Base-by-base conservation (phyloP, 139 green algal species). In the Limnomonas spitsbergensis region DNA sequence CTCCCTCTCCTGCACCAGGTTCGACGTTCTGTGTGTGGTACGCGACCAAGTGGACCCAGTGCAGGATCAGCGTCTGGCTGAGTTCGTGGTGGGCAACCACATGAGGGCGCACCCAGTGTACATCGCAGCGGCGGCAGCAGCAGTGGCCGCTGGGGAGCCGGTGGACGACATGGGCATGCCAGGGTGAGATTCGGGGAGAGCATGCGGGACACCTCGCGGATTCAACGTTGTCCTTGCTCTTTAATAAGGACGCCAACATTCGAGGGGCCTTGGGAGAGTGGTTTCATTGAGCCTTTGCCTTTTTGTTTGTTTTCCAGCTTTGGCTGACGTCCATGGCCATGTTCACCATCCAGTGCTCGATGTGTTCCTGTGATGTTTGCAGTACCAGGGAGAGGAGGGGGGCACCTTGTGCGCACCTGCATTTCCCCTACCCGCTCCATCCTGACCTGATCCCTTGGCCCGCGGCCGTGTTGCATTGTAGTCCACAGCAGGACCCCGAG, bases 11-110 rank as follows among this genome's bases (percentile, higher is more conserved):
- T 53, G 4, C 53, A 9, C 1, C 91, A 95, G 92, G 38, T 98
- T 97, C 76, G 96, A 99, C 87, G 85, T 96, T 35, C 88, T 99
- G 53, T 98, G 94, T 75, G 96, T 99, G 38, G 91, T 99, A 31
- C 91, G 92, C 69, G 96, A 99, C 82, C 86, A 92, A 7, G 94
- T 98, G 29, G 96, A 99, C 83, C 92, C 94, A 2, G 87, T 96
- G 37, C 80, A 85, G 3, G 96, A 99, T 79, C 89, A 93, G 86
- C 86, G 89, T 40, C 88, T 99, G 75, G 96, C 96, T 20, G 66
- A 88, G 32, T 99, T 99, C 84, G 94, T 99, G 47, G 92, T 99
- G 39, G 86, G 84, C 78, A 91, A 70, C 68, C 96, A 99, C 82
- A 83, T 85, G 38, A 78, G 77, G 38, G 88, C 74, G 67, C 96